Evolutionary conservation across 225 moss, liverwort and hornwort species (phyloP).

Genomic region (Pseudoscleropodium purum): DNA sequence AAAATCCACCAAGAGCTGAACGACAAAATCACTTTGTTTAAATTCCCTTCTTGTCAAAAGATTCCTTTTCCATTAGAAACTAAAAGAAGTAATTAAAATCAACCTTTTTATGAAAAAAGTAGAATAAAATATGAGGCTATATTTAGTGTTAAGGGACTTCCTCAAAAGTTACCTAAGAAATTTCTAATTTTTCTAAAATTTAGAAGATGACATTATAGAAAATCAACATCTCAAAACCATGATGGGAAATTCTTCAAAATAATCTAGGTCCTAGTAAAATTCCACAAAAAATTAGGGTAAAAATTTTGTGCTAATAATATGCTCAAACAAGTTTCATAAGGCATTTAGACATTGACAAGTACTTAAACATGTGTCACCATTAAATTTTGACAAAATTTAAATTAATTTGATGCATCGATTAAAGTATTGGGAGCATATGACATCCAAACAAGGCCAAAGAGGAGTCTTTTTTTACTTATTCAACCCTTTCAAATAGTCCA

Average conservation of each 20-base stretch:
- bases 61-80: background rate
- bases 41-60: background rate
- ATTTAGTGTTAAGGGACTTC: fast-evolving
- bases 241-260: background rate
- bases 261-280: background rate
- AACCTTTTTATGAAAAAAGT: fast-evolving
- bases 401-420: too few species aligned
- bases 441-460: too few species aligned
- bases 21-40: background rate
- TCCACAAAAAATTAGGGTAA: background rate
- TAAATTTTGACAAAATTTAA: too few species aligned
- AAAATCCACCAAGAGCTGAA: too few species aligned
- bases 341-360: too few species aligned
- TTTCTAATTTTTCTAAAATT: fast-evolving
- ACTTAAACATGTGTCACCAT: too few species aligned
- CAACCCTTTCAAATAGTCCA: too few species aligned
- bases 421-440: too few species aligned
- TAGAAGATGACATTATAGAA: background rate
- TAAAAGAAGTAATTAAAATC: background rate
- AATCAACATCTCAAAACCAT: fast-evolving
- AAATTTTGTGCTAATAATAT: too few species aligned
- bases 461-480: too few species aligned
- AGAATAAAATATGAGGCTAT: background rate
- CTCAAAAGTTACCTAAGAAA: fast-evolving
- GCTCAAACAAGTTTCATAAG: fast-evolving